Conservation (phyloP, 345 rosid species). For the Gynandropsis gynandra region DNA sequence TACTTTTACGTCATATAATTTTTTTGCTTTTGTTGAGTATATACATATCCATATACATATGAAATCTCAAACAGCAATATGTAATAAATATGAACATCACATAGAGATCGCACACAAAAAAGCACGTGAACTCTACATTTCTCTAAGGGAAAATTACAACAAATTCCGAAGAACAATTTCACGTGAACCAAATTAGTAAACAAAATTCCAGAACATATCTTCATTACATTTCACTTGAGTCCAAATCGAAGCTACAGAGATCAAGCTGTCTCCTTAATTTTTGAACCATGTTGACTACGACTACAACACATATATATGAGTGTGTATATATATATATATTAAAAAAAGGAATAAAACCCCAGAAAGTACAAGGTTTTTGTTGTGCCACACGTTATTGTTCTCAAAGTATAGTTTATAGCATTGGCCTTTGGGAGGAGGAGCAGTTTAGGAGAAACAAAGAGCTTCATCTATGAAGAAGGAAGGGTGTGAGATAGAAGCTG, state of each 20-base stretch:
- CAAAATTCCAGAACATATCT: neutral
- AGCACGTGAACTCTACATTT: too few relatives aligned
- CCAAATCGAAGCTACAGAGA: constrained; percentile 30
- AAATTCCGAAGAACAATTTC: constrained; percentile 18
- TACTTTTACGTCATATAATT: too few relatives aligned
- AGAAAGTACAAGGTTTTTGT: too few relatives aligned
- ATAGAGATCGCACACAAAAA: too few relatives aligned
- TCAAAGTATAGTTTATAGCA: too few relatives aligned
- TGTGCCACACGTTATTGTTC: too few relatives aligned
- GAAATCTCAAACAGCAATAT: too few relatives aligned
- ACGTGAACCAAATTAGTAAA: constrained; percentile 26
- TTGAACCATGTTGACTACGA: constrained; percentile 10
- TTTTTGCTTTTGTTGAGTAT: too few relatives aligned
- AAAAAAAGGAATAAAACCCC: too few relatives aligned
- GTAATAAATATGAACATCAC: too few relatives aligned
- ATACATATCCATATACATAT: too few relatives aligned
- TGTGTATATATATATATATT: neutral
- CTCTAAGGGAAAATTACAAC: too few relatives aligned
- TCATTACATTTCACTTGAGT: constrained; percentile 22
- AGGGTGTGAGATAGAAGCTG: constrained; percentile 84
- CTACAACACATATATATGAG: constrained; percentile 13
- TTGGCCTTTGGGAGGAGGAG: neutral
- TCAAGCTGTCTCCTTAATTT: constrained; percentile 16
- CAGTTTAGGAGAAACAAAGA: neutral
- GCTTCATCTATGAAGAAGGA: constrained; percentile 62